Evolutionary conservation across 805 yeast genomes (phyloP), one percentile per base, ranked within the genome.

Genomic region (Sungouiella thailandica): DNA sequence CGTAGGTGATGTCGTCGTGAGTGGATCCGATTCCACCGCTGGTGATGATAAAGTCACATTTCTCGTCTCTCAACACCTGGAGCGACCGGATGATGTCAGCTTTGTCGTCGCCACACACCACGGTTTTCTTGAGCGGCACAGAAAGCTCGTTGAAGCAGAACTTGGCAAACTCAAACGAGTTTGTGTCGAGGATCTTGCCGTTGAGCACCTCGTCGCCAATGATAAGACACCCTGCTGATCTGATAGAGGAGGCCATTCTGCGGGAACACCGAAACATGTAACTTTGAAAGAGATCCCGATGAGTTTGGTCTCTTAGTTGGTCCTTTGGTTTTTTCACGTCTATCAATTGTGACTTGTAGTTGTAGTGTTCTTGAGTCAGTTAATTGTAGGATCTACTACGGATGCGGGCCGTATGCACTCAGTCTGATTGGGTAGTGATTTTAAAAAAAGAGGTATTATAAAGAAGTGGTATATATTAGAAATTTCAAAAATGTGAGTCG

Each of bases 201-300:
- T 85, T 87, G 36, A 87, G 71, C 2, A 87, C 82, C 58, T 87
- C 96, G 57, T 87, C 96, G 4, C 96, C 96, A 32, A 87, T 87
- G 27, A 80, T 76, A 34, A 75, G 60, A 42, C 75, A 70, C 2
- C 75, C 77, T 1, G 77, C 74, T 2, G 63, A 54, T 29, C 45
- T 41, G 8, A 64, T 58, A 6, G 52, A 23, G 28, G 35, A 35
- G 18, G 49, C 24, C 49, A 43, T 43, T 26, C 32, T 26, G 23
- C 35, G 24, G 15, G 43, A 23, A 25, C 12, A 11, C 14, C 20
- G 15, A 7, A 30, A 23, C 32, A 30, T 30, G 20, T 19, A 19
- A 19, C n/a, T n/a, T n/a, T n/a, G n/a, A n/a, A n/a, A n/a, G n/a
- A n/a, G n/a, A n/a, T n/a, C n/a, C n/a, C n/a, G n/a, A n/a, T n/a